These are phyloP conservation scores for Jacaranda copaia DNA, from an alignment of 257 asterid genomes.

Conservation along the genomic window DNA sequence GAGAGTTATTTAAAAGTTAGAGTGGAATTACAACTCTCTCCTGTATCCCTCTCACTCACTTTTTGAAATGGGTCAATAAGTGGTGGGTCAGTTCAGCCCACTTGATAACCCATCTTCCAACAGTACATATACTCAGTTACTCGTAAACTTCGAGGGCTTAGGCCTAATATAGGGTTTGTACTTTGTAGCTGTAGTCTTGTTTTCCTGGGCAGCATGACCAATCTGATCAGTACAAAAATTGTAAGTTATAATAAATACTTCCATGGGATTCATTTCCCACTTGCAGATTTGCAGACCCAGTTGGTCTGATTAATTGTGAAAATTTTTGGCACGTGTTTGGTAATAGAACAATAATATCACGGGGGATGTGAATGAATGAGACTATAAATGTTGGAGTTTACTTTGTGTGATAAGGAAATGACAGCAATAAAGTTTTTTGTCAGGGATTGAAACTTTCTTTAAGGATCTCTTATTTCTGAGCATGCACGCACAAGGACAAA, in stretches of 20 bases:
- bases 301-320: not conserved
- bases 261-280: not conserved
- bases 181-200: not conserved
- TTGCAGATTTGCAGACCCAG: conserved; percentile 5
- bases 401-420: conserved; percentile 37
- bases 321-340: conserved; percentile 30
- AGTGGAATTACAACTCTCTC: no score
- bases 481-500: not conserved
- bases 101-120: no score
- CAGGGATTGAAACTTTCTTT: conserved; percentile 33
- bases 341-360: conserved; percentile 24
- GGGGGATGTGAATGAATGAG: conserved; percentile 33
- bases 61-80: no score
- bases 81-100: no score
- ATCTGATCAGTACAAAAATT: not conserved
- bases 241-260: not conserved
- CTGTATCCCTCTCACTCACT: no score
- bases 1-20: no score
- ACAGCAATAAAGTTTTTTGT: conserved; percentile 34
- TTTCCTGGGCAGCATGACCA: not conserved
- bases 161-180: not conserved
- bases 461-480: not conserved
- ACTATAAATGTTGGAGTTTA: conserved; percentile 32
- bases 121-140: not conserved
- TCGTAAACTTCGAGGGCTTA: not conserved